Percentiles rank a stretch among this genome's conserved stretches.
Evolutionary conservation across 441 rosid genomes (phyloP).

Genomic region (Sinapis alba): DNA sequence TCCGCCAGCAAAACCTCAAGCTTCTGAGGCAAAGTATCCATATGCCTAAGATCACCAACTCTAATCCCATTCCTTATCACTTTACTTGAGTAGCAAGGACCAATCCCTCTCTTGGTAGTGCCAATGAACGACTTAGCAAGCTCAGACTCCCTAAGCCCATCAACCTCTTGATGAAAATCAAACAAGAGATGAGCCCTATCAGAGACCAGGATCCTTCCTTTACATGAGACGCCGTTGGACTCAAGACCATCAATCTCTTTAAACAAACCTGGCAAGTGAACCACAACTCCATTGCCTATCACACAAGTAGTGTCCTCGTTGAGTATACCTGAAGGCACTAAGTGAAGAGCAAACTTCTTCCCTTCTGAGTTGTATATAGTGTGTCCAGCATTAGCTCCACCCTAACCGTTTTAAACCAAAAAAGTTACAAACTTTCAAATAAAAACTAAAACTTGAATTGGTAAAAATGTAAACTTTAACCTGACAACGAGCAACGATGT

Average conservation of each 20-base stretch:
- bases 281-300: slow-evolving; percentile 96
- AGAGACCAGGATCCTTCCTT: slow-evolving; percentile 91
- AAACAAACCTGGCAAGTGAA: slow-evolving; percentile 82
- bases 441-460: too few relatives aligned
- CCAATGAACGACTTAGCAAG: slow-evolving; percentile 92
- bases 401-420: slow-evolving; percentile 50
- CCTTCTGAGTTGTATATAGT: slow-evolving; percentile 95
- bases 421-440: slow-evolving; percentile 10
- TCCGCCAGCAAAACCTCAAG: slow-evolving; percentile 75
- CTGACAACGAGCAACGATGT: slow-evolving; percentile 97
- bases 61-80: slow-evolving; percentile 84
- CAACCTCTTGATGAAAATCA: slow-evolving; percentile 90
- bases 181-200: slow-evolving; percentile 90
- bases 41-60: slow-evolving; percentile 87
- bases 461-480: slow-evolving; percentile 38
- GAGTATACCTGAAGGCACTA: slow-evolving; percentile 92
- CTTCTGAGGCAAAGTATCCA: slow-evolving; percentile 91
- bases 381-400: slow-evolving; percentile 99
- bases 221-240: slow-evolving; percentile 78
- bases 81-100: slow-evolving; percentile 90
- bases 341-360: slow-evolving; percentile 93
- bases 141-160: slow-evolving; percentile 87
- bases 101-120: slow-evolving; percentile 92
- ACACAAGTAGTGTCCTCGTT: slow-evolving; percentile 88
- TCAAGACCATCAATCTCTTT: slow-evolving; percentile 87